Base-by-base conservation (phyloP, 805 yeast genomes). In the Blastobotrys mokoenaii region DNA sequence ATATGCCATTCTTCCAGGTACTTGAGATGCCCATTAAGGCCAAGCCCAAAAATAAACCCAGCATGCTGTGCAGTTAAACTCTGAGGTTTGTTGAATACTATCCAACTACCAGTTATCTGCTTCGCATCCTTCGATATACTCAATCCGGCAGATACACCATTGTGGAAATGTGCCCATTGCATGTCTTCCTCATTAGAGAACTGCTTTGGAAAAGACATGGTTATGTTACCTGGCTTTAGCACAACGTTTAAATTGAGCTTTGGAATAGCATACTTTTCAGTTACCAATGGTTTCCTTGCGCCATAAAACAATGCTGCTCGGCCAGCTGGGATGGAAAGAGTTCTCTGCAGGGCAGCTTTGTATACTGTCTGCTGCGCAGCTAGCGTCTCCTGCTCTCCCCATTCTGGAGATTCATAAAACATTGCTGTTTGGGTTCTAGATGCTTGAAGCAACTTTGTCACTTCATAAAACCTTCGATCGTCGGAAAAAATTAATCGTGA, bases 1-100 rank as follows among this genome's bases (percentile, higher is more conserved):
- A 90, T 84, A 59, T 89, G 96, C 97, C 97, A 93, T 61, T 93
- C 96, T 57, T 90, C 97, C 20, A 93, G 65, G 36, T 73, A 71
- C 46, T 75, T 79, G 55, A 93, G 65, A 59, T 89, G 96, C 0
- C 97, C 97, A 63, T 86, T 86, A 27, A 93, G 66, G 0, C 99
- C 99, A 20, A 93, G 68, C 0, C 97, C 98, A 15, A 87, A 65
- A n/a, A 93, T 64, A 54, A 93, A 88, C 0, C 99, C 99, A 17
- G 96, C 97, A 67, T 89, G 96, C 50, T 85, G 89, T 0, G 95
- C 75, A 53, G 77, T 79, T 29, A 84, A 61, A n/a, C 67, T 72
- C 1, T 74, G 72, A 0, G 96, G 96, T 53, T 80, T 82, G 54
- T 86, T 86, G 60, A 84, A 87, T 1, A 83, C 82, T 32, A 90